These are phyloP conservation scores for Plantago coronopus DNA, from an alignment of 305 asterid genomes.

Conservation along the genomic window DNA sequence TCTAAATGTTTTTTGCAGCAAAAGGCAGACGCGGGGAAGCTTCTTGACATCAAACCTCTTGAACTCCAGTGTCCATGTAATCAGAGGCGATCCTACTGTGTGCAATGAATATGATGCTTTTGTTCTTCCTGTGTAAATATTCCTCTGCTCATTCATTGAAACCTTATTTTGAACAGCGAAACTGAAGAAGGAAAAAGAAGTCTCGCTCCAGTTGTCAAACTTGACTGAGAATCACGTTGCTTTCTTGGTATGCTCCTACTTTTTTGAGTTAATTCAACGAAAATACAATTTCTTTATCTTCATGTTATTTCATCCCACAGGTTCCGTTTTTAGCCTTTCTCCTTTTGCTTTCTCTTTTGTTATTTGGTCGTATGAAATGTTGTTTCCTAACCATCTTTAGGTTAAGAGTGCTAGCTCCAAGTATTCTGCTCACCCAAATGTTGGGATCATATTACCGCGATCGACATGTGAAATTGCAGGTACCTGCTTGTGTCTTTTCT, in stretches of 20 bases:
- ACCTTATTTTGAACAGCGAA: conserved; percentile 32
- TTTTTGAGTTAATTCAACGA: neutral
- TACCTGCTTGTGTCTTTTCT: conserved; percentile 12
- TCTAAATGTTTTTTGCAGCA: conserved; percentile 13
- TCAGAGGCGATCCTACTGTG: conserved; percentile 9
- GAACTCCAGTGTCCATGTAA: conserved; percentile 37
- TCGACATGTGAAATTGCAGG: conserved; percentile 45
- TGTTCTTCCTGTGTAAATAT: neutral
- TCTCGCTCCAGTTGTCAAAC: conserved; percentile 44
- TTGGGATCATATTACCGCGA: conserved; percentile 44
- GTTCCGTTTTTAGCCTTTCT: neutral
- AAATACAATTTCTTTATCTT: neutral
- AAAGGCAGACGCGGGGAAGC: conserved; percentile 26
- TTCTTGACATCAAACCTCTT: conserved; percentile 34
- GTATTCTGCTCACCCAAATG: conserved; percentile 41
- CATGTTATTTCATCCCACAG: too few relatives aligned
- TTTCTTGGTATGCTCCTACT: conserved; percentile 33
- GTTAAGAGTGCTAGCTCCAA: conserved; percentile 28
- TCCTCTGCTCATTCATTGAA: conserved; percentile 14
- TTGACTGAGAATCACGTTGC: conserved; percentile 39
- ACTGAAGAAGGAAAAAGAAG: conserved; percentile 34
- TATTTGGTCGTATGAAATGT: conserved; percentile 3
- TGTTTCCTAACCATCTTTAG: conserved; percentile 22
- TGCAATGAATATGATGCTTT: neutral
- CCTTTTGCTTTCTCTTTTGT: neutral